Conservation (phyloP, 2,329 filamentous ascomycete genomes). For the Colletotrichum falcatum region DNA sequence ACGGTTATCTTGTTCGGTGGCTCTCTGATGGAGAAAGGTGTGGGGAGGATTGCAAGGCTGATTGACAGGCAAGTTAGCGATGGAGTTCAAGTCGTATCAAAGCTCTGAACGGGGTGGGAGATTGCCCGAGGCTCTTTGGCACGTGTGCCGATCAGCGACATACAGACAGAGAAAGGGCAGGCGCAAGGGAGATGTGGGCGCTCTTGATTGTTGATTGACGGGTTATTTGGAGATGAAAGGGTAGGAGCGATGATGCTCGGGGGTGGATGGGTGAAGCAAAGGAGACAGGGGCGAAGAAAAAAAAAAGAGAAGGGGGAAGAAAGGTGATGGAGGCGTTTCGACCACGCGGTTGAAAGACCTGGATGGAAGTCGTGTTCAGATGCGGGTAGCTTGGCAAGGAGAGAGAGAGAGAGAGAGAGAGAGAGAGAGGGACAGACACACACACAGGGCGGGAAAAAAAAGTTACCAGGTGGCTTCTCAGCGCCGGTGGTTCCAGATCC, state of each 20-base stretch:
- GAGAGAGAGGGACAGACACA: slow-evolving; percentile 25
- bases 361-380: slow-evolving; percentile 40
- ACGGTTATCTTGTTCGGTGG: slow-evolving; percentile 2
- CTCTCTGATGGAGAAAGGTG: slow-evolving; percentile 9
- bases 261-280: slow-evolving; percentile 11
- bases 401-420: slow-evolving; percentile 32
- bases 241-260: slow-evolving; percentile 25
- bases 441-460: no score
- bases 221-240: slow-evolving; percentile 41
- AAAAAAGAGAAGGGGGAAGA: slow-evolving; percentile 35
- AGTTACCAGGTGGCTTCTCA: slow-evolving; percentile 41
- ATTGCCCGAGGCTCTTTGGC: slow-evolving; percentile 18
- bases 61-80: slow-evolving; percentile 11
- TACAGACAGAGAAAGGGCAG: slow-evolving; percentile 18
- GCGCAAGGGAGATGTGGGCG: slow-evolving; percentile 27
- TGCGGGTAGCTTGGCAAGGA: slow-evolving; percentile 36
- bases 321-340: slow-evolving; percentile 40
- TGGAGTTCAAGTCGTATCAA: slow-evolving; percentile 1
- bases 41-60: slow-evolving; percentile 8
- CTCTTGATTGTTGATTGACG: slow-evolving; percentile 32
- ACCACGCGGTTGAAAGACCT: slow-evolving; percentile 38
- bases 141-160: slow-evolving; percentile 20
- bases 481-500: slow-evolving; percentile 30
- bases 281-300: slow-evolving; percentile 13
- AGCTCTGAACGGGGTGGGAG: slow-evolving; percentile 13